These are phyloP conservation scores for Polyporus arcularius DNA, from an alignment of 768 basidiomycete species.

Conservation along the genomic window DNA sequence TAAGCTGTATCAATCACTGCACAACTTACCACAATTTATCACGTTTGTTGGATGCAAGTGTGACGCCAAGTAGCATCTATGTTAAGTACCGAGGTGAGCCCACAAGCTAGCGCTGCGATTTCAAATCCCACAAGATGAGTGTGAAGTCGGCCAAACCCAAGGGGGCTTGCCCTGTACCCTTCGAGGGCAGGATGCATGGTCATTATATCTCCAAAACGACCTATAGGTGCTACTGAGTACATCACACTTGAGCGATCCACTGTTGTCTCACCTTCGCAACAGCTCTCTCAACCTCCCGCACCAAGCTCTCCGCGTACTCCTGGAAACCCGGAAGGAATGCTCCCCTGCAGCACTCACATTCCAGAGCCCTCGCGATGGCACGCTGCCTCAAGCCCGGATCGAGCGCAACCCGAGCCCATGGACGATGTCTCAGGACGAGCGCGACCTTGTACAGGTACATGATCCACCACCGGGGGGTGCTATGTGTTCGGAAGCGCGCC, in stretches of 20 bases:
- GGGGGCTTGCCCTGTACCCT: no score
- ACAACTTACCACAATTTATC: background rate
- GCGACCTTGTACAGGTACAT: constrained; percentile 15
- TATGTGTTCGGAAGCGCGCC: constrained; percentile 15
- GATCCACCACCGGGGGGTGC: constrained; percentile 19
- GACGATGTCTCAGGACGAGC: constrained; percentile 15
- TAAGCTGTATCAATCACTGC: background rate
- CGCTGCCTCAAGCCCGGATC: constrained; percentile 13
- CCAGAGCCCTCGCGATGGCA: constrained; percentile 11
- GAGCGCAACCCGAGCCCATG: constrained; percentile 14
- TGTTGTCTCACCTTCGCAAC: constrained; percentile 3
- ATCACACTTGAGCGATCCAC: no score
- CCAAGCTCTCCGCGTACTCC: constrained; percentile 14
- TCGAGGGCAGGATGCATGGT: no score
- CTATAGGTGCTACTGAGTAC: no score
- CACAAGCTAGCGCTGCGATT: no score
- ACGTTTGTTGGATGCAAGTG: background rate
- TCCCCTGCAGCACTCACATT: constrained; percentile 17
- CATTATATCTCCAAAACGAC: no score
- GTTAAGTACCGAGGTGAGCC: no score
- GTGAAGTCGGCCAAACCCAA: no score
- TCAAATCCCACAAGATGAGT: no score
- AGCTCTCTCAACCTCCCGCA: constrained; percentile 4
- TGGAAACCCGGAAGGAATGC: constrained; percentile 10
- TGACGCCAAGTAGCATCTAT: background rate